Evolutionary conservation across 192 early-diverging fungal genomes (phyloP), one percentile per base, ranked within the genome.

Genomic region (Irineochytrium annulatum): DNA sequence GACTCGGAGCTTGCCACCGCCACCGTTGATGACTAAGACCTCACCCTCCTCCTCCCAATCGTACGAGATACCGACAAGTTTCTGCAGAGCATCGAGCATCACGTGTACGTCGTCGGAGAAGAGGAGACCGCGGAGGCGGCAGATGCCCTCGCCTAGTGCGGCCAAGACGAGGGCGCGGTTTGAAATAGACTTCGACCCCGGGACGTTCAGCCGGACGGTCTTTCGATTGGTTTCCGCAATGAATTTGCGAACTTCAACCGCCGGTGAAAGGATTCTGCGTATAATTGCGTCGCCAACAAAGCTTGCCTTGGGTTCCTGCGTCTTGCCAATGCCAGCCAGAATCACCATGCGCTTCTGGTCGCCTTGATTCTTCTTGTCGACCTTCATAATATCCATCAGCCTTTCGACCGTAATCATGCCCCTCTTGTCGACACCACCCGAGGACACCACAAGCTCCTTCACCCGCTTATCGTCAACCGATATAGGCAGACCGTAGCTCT

Each of bases 51-150:
- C 88, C 71, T 95, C 93, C 92, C 93, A 96, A 41, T 79, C 77
- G 67, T 91, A 94, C 4, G 78, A 69, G 35, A 91, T 92, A 17
- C 87, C 92, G 33, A 87, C 90, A 51, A 97, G 86, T 55, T 88
- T 86, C 63, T 93, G 86, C 59, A 99, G 77, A 35, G 93, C 91
- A 52, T 82, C 83, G 53, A 96, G 75, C 96, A 97, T 99, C 52
- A 91, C 90, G 65, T 97, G 96, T 14, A 95, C 95, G 71, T 99
- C 96, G 69, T 99, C 94, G 16, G 96, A 99, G 63, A 93, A 90
- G 56, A 99, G 76, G 35, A 99, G 63, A 37, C 93, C 93, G 51
- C 82, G 82, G 61, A 99, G 63, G 24, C 89, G 81, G 69, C 89
- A 91, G 30, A 75, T 76, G 34, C 94, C 96, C 3, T 70, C 51